Conservation (phyloP, 768 basidiomycete genomes). For the Mycena metata region DNA sequence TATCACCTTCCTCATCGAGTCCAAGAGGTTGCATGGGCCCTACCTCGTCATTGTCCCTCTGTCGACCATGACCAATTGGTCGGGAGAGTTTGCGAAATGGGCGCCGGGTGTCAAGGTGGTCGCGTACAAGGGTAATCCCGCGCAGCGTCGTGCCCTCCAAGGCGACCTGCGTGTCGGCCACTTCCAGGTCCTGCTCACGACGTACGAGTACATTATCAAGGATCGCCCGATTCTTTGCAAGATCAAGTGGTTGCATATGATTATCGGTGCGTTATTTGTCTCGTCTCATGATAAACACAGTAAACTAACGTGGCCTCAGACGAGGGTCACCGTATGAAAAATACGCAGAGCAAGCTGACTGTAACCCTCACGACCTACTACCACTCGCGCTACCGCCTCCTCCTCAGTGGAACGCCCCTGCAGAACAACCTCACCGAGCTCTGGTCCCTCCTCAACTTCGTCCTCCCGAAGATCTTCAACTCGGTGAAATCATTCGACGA, state of each 20-base stretch:
- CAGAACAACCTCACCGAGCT: slow-evolving; percentile 98
- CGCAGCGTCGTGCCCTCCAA: slow-evolving; percentile 84
- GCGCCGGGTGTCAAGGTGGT: slow-evolving; percentile 85
- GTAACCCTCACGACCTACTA: slow-evolving; percentile 94
- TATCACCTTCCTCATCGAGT: slow-evolving; percentile 94
- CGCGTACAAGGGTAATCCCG: slow-evolving; percentile 93
- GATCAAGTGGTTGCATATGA: slow-evolving; percentile 97
- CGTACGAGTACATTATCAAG: slow-evolving; percentile 98
- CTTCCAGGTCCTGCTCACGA: slow-evolving; percentile 94
- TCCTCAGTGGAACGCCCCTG: slow-evolving; percentile 94
- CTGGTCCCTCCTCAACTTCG: slow-evolving; percentile 96
- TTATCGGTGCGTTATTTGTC: slow-evolving; percentile 74
- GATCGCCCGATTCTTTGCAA: slow-evolving; percentile 92
- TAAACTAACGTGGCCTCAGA: slow-evolving; percentile 57
- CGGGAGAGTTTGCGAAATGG: slow-evolving; percentile 97
- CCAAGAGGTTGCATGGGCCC: slow-evolving; percentile 91
- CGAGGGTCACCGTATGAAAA: slow-evolving; percentile 99
- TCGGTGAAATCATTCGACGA: slow-evolving; percentile 99
- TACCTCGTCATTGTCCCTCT: slow-evolving; percentile 96
- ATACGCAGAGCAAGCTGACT: slow-evolving; percentile 88
- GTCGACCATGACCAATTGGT: slow-evolving; percentile 98
- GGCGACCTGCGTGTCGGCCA: slow-evolving; percentile 81
- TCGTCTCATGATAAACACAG: neutral
- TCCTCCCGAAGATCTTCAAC: slow-evolving; percentile 95
- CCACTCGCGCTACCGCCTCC: slow-evolving; percentile 92